Evolutionary conservation across 2,329 filamentous ascomycete genomes (phyloP).

Genomic region (Coniella lustricola): DNA sequence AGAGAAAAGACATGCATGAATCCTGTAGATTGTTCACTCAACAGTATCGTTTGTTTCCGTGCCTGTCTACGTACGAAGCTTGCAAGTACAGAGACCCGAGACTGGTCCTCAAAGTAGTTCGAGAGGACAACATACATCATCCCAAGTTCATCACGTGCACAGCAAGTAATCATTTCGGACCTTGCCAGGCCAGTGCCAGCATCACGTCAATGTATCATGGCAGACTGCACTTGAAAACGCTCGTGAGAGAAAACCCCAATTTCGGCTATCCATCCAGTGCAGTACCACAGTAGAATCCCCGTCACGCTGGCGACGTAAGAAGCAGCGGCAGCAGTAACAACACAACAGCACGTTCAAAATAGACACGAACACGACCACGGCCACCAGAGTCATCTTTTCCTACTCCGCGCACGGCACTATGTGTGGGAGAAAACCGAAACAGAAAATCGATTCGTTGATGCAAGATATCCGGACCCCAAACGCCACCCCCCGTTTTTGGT

Average conservation of each 20-base stretch:
- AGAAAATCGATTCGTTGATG: slow-evolving; percentile 42
- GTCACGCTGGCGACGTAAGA: neutral
- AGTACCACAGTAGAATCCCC: slow-evolving; percentile 23
- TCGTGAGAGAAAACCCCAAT: slow-evolving; percentile 49
- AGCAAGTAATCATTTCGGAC: slow-evolving; percentile 21
- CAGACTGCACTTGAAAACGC: slow-evolving; percentile 32
- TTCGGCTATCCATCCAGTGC: slow-evolving; percentile 53
- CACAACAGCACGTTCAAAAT: neutral
- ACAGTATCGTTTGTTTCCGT: too few relatives aligned
- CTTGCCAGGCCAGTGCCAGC: slow-evolving; percentile 3
- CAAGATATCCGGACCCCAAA: slow-evolving; percentile 80
- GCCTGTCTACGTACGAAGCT: too few relatives aligned
- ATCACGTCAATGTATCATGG: slow-evolving; percentile 5
- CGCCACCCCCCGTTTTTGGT: slow-evolving; percentile 51
- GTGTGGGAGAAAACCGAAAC: slow-evolving; percentile 24
- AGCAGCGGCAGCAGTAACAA: neutral
- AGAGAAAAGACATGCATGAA: too few relatives aligned
- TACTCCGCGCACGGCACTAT: slow-evolving; percentile 33
- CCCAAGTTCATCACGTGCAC: slow-evolving; percentile 52
- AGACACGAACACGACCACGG: slow-evolving; percentile 17
- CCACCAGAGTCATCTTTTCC: slow-evolving; percentile 26
- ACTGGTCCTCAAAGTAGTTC: slow-evolving; percentile 61
- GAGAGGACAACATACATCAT: too few relatives aligned
- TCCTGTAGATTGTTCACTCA: too few relatives aligned
- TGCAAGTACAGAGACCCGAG: slow-evolving; percentile 25